These are phyloP conservation scores for Conticribra weissflogii DNA, from an alignment of 108 stramenopile genomes.

Conservation along the genomic window DNA sequence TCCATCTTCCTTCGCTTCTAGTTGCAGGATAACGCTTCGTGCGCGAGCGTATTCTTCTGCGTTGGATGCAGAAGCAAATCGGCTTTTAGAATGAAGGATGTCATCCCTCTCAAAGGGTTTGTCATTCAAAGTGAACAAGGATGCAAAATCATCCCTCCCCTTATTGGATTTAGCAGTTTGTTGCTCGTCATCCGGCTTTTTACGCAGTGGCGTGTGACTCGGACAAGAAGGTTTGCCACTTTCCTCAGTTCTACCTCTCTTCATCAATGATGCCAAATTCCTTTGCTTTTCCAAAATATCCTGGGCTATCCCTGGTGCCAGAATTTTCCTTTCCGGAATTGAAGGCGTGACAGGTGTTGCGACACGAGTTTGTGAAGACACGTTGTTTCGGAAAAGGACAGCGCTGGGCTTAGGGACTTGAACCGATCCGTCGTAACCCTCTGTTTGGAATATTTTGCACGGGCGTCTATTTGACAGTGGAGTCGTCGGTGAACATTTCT, in stretches of 20 bases:
- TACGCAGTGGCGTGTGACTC: neutral
- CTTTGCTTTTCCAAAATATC: slow-evolving; percentile 49
- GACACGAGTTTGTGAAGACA: slow-evolving; percentile 10
- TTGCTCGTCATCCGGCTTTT: neutral
- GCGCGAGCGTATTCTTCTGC: slow-evolving; percentile 77
- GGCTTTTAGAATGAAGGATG: slow-evolving; percentile 65
- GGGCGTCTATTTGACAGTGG: slow-evolving; percentile 9
- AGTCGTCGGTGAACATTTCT: slow-evolving; percentile 3
- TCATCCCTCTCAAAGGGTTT: slow-evolving; percentile 20
- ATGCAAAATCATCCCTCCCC: slow-evolving; percentile 26
- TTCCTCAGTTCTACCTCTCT: neutral
- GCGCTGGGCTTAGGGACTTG: slow-evolving; percentile 65
- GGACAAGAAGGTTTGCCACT: neutral
- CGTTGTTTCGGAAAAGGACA: slow-evolving; percentile 35
- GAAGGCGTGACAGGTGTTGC: neutral
- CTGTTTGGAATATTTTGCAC: slow-evolving; percentile 35
- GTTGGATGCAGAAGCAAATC: slow-evolving; percentile 66
- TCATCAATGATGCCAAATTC: slow-evolving; percentile 25
- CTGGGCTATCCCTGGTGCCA: slow-evolving; percentile 3
- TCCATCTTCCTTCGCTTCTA: slow-evolving; percentile 60
- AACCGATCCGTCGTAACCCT: slow-evolving; percentile 70
- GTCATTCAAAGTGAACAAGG: slow-evolving; percentile 8
- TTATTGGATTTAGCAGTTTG: neutral
- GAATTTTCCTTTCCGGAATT: neutral
- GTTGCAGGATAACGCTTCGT: slow-evolving; percentile 55